Base-by-base conservation (phyloP, 371 early-diverging fungal species). In the Funneliformis caledonium region DNA sequence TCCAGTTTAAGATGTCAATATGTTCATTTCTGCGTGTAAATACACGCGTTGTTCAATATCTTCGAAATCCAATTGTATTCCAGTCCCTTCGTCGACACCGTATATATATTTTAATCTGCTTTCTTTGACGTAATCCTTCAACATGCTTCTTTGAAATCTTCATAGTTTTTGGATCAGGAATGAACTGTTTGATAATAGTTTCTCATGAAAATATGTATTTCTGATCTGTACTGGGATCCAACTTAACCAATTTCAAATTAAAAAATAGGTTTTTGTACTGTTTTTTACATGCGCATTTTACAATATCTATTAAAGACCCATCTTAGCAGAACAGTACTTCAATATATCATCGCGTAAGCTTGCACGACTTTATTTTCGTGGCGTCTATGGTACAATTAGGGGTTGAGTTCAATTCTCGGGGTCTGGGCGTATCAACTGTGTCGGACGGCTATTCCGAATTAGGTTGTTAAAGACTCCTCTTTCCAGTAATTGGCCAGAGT, bases 141-240 rank as follows among this genome's bases (percentile, higher is more conserved):
- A 62, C 62, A 62, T 37, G 37, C 11, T 62, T 62, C 11, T 2
- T 62, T 62, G n/a, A 62, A 62, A 62, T 9, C 9, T 7, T 62
- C 4, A 22, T 62, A 62, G 4, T 62, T 31, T 62, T 22, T 31
- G 26, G 26, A 26, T 26, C 26, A 26, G 19, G 9, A 14, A 62
- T 62, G 22, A 62, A 62, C 62, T 22, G 5, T 62, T 62, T 62
- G 62, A 62, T 62, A 62, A 62, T 62, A 62, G 19, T 62, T 62
- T 8, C 8, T 22, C 62, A 62, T 62, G 62, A 26, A 62, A 62
- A 62, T 62, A n/a, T n/a, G 14, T n/a, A 26, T 5, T 26, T 62
- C 8, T n/a, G 2, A 37, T 4, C 11, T 0, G 12, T 22, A 62
- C 4, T n/a, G 22, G 62, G 62, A 62, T 62, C n/a, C n/a, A 62